Evolutionary conservation across 2,329 filamentous ascomycete species (phyloP), one percentile per base, ranked within the genome.

Genomic region (Calonectria naviculata): DNA sequence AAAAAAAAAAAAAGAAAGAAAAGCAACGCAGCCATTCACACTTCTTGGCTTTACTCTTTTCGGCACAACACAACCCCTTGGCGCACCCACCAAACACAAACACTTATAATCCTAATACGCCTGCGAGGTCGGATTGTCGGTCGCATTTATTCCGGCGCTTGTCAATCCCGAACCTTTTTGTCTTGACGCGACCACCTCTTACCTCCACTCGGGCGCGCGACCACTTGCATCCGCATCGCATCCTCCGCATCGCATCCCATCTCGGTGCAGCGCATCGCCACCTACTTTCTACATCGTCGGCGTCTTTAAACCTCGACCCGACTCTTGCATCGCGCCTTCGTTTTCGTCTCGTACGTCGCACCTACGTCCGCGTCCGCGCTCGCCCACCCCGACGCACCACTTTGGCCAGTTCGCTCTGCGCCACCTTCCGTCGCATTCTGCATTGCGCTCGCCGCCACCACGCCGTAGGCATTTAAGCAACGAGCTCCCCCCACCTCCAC

Each of bases 341-440:
- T 74, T 72, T 72, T 68, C 47, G 15, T 21, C 62, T 61, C 46
- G 60, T 36, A 31, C 68, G 44, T 68, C 64, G 67, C 70, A 72
- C 68, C 65, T 64, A 67, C 72, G 65, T 61, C 41, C 52, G 61
- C 64, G 46, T 65, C 71, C 47, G 63, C 68, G 19, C 49, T 36
- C 64, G 46, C 46, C 46, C 17, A 44, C 71, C 68, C 74, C 65
- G 47, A 67, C 44, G 69, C 70, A 76, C 73, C 61, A 74, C 71
- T 56, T 70, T 60, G 65, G 60, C 63, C 70, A 64, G 68, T 62
- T 68, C 28, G 31, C 58, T 68, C 68, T 65, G 64, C 65, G 69
- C 71, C 61, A 71, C 36, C 65, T 77, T 70, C 73, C 69, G 68
- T 75, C 73, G 72, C 72, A 73, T 75, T 60, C 56, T 74, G 67